These are phyloP conservation scores for Trichosporon coremiiforme DNA, from an alignment of 1,284 basidiomycete species.

Conservation along the genomic window DNA sequence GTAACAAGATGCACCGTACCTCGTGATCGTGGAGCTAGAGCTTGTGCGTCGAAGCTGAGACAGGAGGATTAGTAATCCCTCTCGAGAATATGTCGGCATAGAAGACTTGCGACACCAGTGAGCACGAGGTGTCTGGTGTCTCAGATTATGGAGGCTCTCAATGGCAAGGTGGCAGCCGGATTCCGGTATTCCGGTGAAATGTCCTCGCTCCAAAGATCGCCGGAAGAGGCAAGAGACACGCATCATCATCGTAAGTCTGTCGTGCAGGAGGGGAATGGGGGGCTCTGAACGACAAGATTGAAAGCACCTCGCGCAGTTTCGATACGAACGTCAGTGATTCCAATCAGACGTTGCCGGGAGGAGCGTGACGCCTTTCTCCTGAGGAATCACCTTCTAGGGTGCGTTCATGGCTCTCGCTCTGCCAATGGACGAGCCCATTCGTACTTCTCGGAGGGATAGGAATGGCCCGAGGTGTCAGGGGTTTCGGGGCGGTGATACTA, in stretches of 20 bases:
- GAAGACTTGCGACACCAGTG: not conserved
- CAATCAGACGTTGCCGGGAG: not conserved
- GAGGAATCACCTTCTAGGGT: slow-evolving; percentile 10
- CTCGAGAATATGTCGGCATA: not conserved
- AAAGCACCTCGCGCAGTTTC: too few species aligned
- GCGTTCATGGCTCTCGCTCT: not conserved
- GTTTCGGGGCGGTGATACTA: not conserved
- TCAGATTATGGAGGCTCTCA: not conserved
- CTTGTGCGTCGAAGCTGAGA: not conserved
- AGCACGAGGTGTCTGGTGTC: slow-evolving; percentile 2
- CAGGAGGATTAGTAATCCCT: slow-evolving; percentile 5
- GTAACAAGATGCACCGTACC: not conserved
- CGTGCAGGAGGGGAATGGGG: not conserved
- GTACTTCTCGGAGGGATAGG: slow-evolving; percentile 7
- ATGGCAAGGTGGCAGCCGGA: not conserved
- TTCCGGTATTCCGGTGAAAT: not conserved
- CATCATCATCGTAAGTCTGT: not conserved
- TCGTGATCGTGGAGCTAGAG: slow-evolving; percentile 8
- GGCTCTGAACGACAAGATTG: too few species aligned
- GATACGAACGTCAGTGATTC: not conserved
- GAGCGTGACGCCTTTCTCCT: slow-evolving; percentile 10
- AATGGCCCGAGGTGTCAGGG: not conserved
- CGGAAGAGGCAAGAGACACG: not conserved
- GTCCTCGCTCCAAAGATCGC: not conserved
- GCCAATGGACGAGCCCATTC: not conserved